phyloP scores from a whole-genome alignment of 495 filamentous ascomycete species.

The Penicillium waksmanii region DNA sequence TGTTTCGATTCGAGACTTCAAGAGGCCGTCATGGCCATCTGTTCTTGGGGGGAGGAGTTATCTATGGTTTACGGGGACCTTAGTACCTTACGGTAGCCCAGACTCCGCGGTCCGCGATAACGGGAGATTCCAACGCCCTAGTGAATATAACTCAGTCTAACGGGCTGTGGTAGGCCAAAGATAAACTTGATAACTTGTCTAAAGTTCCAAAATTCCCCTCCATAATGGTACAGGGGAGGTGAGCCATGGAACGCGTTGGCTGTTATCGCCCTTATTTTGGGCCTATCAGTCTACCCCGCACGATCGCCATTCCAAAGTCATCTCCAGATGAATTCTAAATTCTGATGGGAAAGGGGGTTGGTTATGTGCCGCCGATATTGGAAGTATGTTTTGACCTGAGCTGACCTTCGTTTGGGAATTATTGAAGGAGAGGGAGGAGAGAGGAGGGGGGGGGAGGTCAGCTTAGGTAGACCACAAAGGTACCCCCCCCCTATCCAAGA shows the following conservation, averaged over 20 bases:
- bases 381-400: constrained; percentile 15
- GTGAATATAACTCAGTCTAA: neutral
- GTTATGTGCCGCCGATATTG: constrained; percentile 13
- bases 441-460: neutral
- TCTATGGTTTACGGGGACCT: constrained; percentile 9
- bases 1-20: neutral
- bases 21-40: neutral
- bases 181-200: constrained; percentile 7
- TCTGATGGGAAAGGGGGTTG: constrained; percentile 3
- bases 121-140: neutral
- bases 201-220: neutral
- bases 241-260: constrained; percentile 1
- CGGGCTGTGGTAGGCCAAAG: constrained; percentile 7
- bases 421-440: neutral
- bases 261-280: constrained; percentile 19
- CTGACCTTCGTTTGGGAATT: neutral
- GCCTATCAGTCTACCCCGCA: constrained; percentile 26
- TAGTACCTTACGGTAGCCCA: neutral
- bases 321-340: constrained; percentile 8
- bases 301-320: constrained; percentile 25
- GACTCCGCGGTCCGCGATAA: constrained; percentile 3
- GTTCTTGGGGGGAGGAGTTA: neutral
- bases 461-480: neutral
- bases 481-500: neutral
- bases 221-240: neutral